phyloP scores from a whole-genome alignment of 2,329 filamentous ascomycete species.

The Furcasterigmium sp. region DNA sequence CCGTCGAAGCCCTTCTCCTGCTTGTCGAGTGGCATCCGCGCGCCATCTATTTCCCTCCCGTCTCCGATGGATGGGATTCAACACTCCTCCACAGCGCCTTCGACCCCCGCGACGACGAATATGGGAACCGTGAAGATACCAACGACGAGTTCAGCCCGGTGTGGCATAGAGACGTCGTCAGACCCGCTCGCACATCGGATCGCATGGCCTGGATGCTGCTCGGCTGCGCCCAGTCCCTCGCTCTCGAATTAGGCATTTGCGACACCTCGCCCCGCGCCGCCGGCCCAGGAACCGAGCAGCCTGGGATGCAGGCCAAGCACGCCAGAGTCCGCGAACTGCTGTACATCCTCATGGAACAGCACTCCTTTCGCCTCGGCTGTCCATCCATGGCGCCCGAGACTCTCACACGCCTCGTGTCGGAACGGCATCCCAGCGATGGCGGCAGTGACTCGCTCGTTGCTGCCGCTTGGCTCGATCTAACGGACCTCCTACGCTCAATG shows the following conservation, averaged over 20 bases:
- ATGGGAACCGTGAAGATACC: background rate
- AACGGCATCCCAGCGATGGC: background rate
- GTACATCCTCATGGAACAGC: conserved; percentile 1
- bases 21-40: conserved; percentile 53
- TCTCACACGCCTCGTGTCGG: background rate
- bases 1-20: conserved; percentile 46
- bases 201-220: conserved; percentile 58
- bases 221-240: conserved; percentile 45
- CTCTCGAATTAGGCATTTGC: conserved; percentile 47
- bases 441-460: background rate
- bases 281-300: background rate
- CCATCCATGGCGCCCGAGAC: conserved; percentile 1
- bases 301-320: background rate
- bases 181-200: conserved; percentile 47
- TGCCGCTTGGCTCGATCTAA: background rate
- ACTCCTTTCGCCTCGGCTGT: conserved; percentile 3
- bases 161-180: conserved; percentile 48
- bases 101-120: conserved; percentile 21
- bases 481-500: background rate
- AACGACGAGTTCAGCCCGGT: background rate
- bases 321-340: conserved; percentile 33
- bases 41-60: conserved; percentile 47
- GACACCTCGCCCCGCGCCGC: conserved; percentile 15
- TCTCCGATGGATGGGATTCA: conserved; percentile 50
- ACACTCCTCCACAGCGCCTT: conserved; percentile 37